A percentile compares a stretch with the other conserved stretches of the same genome.
These are phyloP conservation scores for Phlyctochytrium bullatum DNA, from an alignment of 192 early-diverging fungal genomes.

Conservation along the genomic window DNA sequence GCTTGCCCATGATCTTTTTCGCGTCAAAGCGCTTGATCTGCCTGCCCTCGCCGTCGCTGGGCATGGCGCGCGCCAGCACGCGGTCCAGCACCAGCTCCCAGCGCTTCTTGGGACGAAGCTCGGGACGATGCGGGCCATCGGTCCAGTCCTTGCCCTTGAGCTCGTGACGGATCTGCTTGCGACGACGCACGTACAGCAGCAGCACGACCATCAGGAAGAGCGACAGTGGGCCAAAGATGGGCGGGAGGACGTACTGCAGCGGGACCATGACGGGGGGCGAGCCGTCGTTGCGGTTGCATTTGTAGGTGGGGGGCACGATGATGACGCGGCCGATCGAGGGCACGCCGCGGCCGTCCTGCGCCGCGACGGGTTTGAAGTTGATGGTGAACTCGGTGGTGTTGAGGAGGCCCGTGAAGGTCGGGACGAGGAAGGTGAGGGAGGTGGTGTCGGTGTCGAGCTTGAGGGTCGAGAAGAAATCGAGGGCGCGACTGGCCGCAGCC, in stretches of 20 bases:
- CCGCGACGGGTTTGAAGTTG: not conserved
- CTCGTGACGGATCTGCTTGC: not conserved
- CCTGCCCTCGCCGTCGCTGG: no score
- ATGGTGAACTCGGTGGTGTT: not conserved
- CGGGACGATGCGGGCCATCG: not conserved
- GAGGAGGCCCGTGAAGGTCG: not conserved
- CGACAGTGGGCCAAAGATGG: not conserved
- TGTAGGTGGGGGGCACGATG: not conserved
- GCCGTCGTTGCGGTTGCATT: not conserved
- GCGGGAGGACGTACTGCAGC: not conserved
- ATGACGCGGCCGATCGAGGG: no score
- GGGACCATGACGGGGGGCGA: not conserved
- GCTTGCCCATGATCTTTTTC: not conserved
- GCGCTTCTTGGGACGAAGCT: not conserved
- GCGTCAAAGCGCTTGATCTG: no score
- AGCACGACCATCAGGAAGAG: not conserved
- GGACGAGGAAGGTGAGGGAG: not conserved
- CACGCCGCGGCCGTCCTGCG: no score
- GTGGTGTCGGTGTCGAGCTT: not conserved
- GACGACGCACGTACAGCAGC: slow-evolving; percentile 2
- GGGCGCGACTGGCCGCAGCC: not conserved
- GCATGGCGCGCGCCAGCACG: not conserved
- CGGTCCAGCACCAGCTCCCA: not conserved
- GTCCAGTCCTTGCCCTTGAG: slow-evolving; percentile 4
- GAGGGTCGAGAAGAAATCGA: not conserved